These are phyloP conservation scores for Chrysanthemum makinoi DNA, from an alignment of 129 eudicot species.

Conservation along the genomic window DNA sequence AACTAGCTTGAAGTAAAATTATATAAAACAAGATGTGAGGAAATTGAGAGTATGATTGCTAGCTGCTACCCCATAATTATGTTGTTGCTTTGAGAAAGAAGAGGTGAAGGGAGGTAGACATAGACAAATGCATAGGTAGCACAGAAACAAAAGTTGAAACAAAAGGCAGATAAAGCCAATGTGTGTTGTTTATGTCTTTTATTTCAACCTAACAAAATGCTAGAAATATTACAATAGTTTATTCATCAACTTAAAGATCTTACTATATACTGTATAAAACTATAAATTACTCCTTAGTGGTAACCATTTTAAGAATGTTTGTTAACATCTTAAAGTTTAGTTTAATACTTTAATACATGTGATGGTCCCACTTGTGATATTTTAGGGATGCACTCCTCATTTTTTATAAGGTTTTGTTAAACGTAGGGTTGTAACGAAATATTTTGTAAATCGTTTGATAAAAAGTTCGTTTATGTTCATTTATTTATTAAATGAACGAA, in stretches of 20 bases:
- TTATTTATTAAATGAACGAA: too few relatives aligned
- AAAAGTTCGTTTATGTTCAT: too few relatives aligned
- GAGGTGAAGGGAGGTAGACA: constrained; percentile 37
- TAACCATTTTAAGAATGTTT: constrained; percentile 14
- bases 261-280: too few relatives aligned
- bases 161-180: constrained; percentile 42
- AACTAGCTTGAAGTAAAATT: background rate
- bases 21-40: too few relatives aligned
- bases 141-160: constrained; percentile 47
- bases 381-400: background rate
- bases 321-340: background rate
- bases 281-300: background rate
- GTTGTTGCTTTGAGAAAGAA: constrained; percentile 17
- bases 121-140: constrained; percentile 46
- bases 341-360: constrained; percentile 1
- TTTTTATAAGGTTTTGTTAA: too few relatives aligned
- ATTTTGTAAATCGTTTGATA: too few relatives aligned
- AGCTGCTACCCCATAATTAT: constrained; percentile 26
- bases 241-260: background rate
- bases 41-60: constrained; percentile 28
- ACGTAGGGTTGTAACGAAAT: too few relatives aligned
- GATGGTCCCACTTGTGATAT: background rate
- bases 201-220: constrained; percentile 30
- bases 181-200: constrained; percentile 35
- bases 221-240: constrained; percentile 6